Evolutionary conservation across 345 rosid genomes (phyloP), one percentile per base, ranked within the genome.

Genomic region (Salix viminalis): DNA sequence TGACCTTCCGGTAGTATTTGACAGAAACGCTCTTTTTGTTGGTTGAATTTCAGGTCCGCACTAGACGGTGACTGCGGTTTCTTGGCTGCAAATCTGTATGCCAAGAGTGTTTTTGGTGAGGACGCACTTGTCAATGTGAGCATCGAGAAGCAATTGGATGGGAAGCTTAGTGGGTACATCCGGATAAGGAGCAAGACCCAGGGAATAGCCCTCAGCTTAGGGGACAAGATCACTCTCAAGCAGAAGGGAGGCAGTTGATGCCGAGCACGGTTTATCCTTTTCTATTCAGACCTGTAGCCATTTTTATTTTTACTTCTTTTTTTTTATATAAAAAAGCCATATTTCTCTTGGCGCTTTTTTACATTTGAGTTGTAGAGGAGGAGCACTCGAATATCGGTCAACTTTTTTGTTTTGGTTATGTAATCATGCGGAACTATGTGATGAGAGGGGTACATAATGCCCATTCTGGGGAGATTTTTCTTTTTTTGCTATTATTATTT

Each of bases 131-230:
- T 93, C 48, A 93, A 93, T 73, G 82, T 93, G 34, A 91, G 96
- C 79, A 85, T 93, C 37, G 97, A 93, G 86, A 93, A 90, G 77
- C 96, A 86, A 77, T 64, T 68, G 0, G 97, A 90, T 67, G 93
- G 90, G 65, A 86, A 89, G 76, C 87, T 93, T 21, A 89, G 93
- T 58, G 97, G 97, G 61, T 93, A 89, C 85, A 91, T 93, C 81
- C 87, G 97, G 83, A 93, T 93, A 85, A 80, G 97, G 79, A 93
- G 97, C 84, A 93, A 93, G 84, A 93, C 97, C 41, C 97, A 93
- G 82, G 97, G 97, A 44, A 93, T 93, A 76, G 97, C 97, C 54
- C 87, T 93, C 21, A 91, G 95, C 76, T 87, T 91, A 1, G 95
- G 95, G 23, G 95, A 91, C 80, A 91, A 89, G 86, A 91, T 91